phyloP scores from a whole-genome alignment of 768 basidiomycete genomes.

The Phlebiopsis flavidoalba region DNA sequence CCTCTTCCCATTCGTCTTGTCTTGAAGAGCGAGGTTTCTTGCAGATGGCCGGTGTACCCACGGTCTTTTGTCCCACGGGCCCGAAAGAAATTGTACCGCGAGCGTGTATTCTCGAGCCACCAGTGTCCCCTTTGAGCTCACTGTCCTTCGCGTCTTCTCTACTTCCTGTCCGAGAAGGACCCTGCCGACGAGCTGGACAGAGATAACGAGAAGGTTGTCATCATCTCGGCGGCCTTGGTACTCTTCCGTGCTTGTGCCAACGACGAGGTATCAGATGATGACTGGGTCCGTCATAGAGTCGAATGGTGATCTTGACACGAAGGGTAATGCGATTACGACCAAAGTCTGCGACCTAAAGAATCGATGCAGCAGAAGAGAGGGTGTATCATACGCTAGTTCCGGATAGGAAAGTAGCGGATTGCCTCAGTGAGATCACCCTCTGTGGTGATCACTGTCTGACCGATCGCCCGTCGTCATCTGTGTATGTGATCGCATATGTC shows the following conservation, averaged over 20 bases:
- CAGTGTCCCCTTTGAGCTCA: too few relatives aligned
- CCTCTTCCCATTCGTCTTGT: conserved; percentile 16
- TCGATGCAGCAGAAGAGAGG: conserved; percentile 70
- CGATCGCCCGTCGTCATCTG: conserved; percentile 88
- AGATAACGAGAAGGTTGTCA: conserved; percentile 44
- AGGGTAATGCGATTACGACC: conserved; percentile 70
- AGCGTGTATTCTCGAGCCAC: conserved; percentile 28
- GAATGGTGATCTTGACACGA: conserved; percentile 67
- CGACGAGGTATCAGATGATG: conserved; percentile 85
- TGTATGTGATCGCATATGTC: conserved; percentile 73
- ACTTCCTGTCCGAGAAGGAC: conserved; percentile 27
- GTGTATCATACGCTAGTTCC: conserved; percentile 44
- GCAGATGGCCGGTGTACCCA: conserved; percentile 20
- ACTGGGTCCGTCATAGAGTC: conserved; percentile 86
- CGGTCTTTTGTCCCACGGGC: conserved; percentile 20
- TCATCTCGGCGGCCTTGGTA: conserved; percentile 54
- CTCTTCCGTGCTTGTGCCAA: conserved; percentile 75
- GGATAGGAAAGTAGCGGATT: conserved; percentile 65
- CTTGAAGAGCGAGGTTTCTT: conserved; percentile 14
- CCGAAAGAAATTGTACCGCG: conserved; percentile 20
- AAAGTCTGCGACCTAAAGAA: conserved; percentile 62
- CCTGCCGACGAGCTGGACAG: conserved; percentile 34
- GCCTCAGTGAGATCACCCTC: conserved; percentile 83
- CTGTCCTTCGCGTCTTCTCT: conserved; percentile 69
- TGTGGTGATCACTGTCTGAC: conserved; percentile 56